Evolutionary conservation across 2,329 filamentous ascomycete genomes (phyloP), one percentile per base, ranked within the genome.

Genomic region (Talaromyces sp.): DNA sequence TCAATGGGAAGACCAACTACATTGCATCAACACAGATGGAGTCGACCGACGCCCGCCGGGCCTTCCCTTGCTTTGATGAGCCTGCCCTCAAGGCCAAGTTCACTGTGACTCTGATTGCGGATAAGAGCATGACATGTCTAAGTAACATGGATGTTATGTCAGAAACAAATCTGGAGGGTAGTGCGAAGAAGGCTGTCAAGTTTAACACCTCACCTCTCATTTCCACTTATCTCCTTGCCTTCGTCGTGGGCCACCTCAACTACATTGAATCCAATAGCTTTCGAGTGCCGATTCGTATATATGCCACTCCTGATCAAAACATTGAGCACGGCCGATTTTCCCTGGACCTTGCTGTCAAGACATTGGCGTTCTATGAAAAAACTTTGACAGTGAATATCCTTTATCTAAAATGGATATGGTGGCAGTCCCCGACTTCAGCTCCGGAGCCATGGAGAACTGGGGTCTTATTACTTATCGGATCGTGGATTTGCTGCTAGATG

Each of bases 351-450:
- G 92, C 93, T 27, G 90, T 92, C 70, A 90, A 93, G 78, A 90
- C 94, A 66, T 91, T 97, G 57, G 94, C 97, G 77, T 94, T 92
- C 77, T 99, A 95, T 78, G 97, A 92, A 0, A 91, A 97, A 68
- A 81, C 93, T 97, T 96, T 70, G 88, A 87, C 66, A 90, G 96
- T 65, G 92, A 96, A 70, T 97, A 96, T 73, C 92, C 92, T 27
- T 82, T 97, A n/a, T 92, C 92, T 64, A 96, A 97, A 81, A 88
- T 90, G 7, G 92, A 97, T 74, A 81, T 96, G 54, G 81, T 97
- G 48, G 92, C 92, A 62, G 92, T 96, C 10, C 91, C 95, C 76
- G 92, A 96, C 78, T 96, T 97, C 79, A 35, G 32, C 32, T 94
- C 86, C 76, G 89, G 90, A 52, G 91, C 91, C 66, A 95, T 95